Evolutionary conservation across 2,329 filamentous ascomycete species (phyloP), one percentile per base, ranked within the genome.

Genomic region (Neocucurbitaria cava): DNA sequence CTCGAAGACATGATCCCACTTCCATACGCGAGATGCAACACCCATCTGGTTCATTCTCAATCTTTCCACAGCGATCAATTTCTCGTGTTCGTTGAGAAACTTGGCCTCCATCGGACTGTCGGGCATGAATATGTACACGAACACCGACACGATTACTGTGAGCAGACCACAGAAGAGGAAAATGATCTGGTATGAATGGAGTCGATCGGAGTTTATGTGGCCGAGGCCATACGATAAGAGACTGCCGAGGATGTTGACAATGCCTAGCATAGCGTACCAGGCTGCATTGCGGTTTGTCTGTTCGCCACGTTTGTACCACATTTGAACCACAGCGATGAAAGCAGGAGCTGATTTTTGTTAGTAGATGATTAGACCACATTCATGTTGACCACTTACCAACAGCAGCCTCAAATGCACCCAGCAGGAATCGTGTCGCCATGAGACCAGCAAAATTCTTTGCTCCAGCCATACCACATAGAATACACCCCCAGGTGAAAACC

Each of bases 381-480:
- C 13, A 18, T 4, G 20, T 24, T 13, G 76, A 65, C 28, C 10
- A 58, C 69, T 58, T 56, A 68, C 68, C 69, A 30, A 80, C 76
- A 42, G 83, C 84, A 0, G 87, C 83, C 71, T 91, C 88, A 64
- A 90, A 90, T 46, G 88, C 82, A 46, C 89, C 89, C 4, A 91
- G 81, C 8, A 91, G 74, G 0, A 85, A 88, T 5, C 89, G 82
- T 2, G 88, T 83, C 0, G 79, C 75, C n/a, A 89, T 79, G 1
- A 91, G 78, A 1, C 84, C 82, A 0, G 76, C 73, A 62, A 90
- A 91, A 68, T 82, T 85, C 40, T 77, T 77, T 58, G 84, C 85
- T 1, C 83, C 85, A 1, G 87, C 84, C 61, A 89, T 87, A 46
- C 83, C 82, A 0, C 86, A 86, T 0, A 91, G 77, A 2, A 85